A percentile compares a stretch with the other conserved stretches of the same genome.
phyloP scores from a whole-genome alignment of 2,329 filamentous ascomycete genomes.

The Thelonectria rubi region DNA sequence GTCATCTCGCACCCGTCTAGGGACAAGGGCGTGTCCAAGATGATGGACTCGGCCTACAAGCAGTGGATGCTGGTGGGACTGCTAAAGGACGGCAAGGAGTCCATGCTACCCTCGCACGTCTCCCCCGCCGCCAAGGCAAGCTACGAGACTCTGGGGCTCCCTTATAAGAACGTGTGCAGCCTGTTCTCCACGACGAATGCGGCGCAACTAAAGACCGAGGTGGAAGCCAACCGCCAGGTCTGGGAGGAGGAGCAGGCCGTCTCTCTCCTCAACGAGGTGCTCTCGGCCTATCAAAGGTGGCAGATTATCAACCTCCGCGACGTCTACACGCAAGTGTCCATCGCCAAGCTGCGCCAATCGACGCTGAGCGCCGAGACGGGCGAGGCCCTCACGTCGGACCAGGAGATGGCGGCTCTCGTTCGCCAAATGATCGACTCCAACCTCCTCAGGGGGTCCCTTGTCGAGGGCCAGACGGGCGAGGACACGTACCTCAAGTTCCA shows the following conservation, averaged over 20 bases:
- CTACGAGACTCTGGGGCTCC: slow-evolving; percentile 67
- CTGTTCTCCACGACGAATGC: slow-evolving; percentile 69
- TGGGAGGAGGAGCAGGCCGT: slow-evolving; percentile 79
- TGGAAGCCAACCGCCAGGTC: slow-evolving; percentile 62
- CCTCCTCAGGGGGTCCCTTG: slow-evolving; percentile 63
- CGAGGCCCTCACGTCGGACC: slow-evolving; percentile 51
- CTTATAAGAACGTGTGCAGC: slow-evolving; percentile 75
- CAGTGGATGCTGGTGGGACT: slow-evolving; percentile 86
- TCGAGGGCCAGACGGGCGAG: slow-evolving; percentile 53
- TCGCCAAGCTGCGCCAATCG: slow-evolving; percentile 59
- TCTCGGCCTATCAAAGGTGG: slow-evolving; percentile 77
- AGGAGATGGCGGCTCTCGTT: slow-evolving; percentile 58
- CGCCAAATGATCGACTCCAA: slow-evolving; percentile 64
- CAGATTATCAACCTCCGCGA: slow-evolving; percentile 77
- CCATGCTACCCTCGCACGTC: slow-evolving; percentile 64
- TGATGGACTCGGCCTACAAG: slow-evolving; percentile 91
- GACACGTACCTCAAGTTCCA: slow-evolving; percentile 62
- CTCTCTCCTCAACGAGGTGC: slow-evolving; percentile 74
- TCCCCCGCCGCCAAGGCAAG: slow-evolving; percentile 61
- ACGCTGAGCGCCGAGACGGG: slow-evolving; percentile 66
- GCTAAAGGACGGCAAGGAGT: slow-evolving; percentile 71
- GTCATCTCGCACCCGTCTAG: slow-evolving; percentile 73
- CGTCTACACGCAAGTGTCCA: slow-evolving; percentile 71
- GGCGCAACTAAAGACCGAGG: slow-evolving; percentile 69
- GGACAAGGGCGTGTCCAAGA: slow-evolving; percentile 71